These are phyloP conservation scores for Thalassiosira hispida DNA, from an alignment of 352 stramenopile genomes.

Conservation along the genomic window DNA sequence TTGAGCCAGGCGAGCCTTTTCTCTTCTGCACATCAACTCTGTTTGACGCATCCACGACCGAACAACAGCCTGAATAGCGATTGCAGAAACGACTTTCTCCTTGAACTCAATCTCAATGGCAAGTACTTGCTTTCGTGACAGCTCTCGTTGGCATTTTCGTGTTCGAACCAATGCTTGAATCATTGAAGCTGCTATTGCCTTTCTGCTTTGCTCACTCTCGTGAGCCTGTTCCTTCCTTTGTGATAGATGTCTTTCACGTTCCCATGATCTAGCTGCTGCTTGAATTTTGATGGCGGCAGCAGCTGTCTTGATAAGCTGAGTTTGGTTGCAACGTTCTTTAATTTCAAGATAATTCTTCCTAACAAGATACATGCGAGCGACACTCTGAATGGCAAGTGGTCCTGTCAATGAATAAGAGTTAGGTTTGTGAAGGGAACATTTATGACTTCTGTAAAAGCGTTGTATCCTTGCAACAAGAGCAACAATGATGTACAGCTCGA, in stretches of 20 bases:
- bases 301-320: not conserved
- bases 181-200: not conserved
- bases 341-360: not conserved
- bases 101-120: not conserved
- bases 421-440: not conserved
- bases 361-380: not conserved
- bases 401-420: not conserved
- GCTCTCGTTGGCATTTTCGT: not conserved
- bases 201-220: not conserved
- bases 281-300: conserved; percentile 27
- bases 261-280: conserved; percentile 25
- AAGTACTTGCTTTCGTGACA: not conserved
- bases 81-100: not conserved
- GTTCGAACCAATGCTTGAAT: not conserved
- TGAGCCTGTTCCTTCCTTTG: conserved; percentile 9
- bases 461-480: conserved; percentile 30
- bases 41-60: not conserved
- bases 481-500: conserved; percentile 10
- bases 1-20: not conserved
- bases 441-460: conserved; percentile 23
- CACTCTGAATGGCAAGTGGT: conserved; percentile 2
- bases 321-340: not conserved
- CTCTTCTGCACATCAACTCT: not conserved
- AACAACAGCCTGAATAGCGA: not conserved
- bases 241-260: conserved; percentile 1